phyloP scores from a whole-genome alignment of 495 filamentous ascomycete genomes.

The Podospora australis region DNA sequence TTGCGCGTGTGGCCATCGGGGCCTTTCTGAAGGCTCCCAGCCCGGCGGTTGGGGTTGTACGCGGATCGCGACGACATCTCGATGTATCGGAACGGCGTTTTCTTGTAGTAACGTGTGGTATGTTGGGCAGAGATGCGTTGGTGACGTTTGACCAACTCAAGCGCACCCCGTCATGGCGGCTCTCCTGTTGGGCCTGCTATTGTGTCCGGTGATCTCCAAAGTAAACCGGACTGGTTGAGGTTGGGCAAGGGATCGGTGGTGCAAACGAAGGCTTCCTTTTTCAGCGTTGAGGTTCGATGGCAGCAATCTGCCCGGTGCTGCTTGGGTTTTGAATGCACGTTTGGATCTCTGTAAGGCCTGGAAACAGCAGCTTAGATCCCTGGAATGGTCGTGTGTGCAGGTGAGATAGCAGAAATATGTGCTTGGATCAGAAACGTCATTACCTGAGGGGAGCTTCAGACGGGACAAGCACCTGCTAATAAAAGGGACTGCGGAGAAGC shows the following conservation, averaged over 20 bases:
- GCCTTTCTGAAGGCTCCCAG: conserved; percentile 38
- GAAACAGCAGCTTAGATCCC: too few species aligned
- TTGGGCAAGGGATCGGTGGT: too few species aligned
- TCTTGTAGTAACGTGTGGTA: conserved; percentile 8
- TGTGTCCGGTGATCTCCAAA: too few species aligned
- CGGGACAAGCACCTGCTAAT: background rate
- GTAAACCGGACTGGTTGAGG: too few species aligned
- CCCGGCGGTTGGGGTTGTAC: conserved; percentile 32
- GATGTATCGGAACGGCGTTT: conserved; percentile 41
- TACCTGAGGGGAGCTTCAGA: background rate
- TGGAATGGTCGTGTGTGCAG: background rate
- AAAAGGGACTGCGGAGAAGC: background rate
- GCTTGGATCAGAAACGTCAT: conserved; percentile 1
- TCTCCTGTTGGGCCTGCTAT: too few species aligned
- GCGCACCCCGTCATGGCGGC: background rate
- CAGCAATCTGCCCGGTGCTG: too few species aligned
- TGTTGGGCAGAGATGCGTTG: background rate
- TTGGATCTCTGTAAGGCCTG: too few species aligned
- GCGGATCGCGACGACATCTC: conserved; percentile 32
- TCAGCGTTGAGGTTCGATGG: too few species aligned
- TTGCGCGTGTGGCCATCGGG: conserved; percentile 27
- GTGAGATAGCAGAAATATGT: background rate
- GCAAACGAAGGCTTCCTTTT: too few species aligned
- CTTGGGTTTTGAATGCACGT: too few species aligned
- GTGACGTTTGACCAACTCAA: background rate